Evolutionary conservation across 2,329 filamentous ascomycete species (phyloP).

Genomic region (Pseudogymnoascus sp.): DNA sequence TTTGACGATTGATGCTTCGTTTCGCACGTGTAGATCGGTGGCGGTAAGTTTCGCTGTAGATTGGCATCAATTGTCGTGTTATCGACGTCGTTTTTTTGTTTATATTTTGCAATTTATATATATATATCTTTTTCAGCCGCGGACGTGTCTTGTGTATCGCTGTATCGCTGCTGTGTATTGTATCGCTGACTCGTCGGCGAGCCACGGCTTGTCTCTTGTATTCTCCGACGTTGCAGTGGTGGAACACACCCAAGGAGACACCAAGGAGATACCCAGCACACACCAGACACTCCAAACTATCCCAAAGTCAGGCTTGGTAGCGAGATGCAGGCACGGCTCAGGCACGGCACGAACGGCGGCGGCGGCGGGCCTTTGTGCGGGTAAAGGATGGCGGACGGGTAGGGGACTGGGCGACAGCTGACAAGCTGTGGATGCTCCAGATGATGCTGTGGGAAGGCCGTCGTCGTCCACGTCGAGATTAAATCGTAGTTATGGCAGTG

Average conservation of each 20-base stretch:
- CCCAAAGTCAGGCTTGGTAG: background rate
- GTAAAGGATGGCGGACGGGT: background rate
- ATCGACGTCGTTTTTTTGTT: background rate
- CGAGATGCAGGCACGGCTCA: constrained; percentile 1
- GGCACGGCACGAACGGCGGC: constrained; percentile 4
- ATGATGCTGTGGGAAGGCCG: background rate
- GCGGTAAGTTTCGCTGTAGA: background rate
- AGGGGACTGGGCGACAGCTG: background rate
- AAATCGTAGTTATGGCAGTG: background rate
- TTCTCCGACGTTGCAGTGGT: constrained; percentile 7
- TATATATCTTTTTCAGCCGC: background rate
- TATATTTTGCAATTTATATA: background rate
- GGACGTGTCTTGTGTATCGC: background rate
- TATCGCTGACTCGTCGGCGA: background rate
- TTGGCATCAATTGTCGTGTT: background rate
- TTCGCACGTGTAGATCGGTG: background rate
- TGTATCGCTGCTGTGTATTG: background rate
- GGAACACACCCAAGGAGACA: background rate
- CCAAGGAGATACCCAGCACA: background rate
- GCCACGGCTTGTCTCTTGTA: background rate
- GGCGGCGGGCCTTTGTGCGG: background rate
- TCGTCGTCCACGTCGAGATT: background rate
- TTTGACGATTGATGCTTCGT: background rate
- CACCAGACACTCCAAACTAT: background rate
- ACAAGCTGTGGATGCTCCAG: background rate